Evolutionary conservation across 306 rosid species (phyloP).

Genomic region (Castanopsis chinensis): DNA sequence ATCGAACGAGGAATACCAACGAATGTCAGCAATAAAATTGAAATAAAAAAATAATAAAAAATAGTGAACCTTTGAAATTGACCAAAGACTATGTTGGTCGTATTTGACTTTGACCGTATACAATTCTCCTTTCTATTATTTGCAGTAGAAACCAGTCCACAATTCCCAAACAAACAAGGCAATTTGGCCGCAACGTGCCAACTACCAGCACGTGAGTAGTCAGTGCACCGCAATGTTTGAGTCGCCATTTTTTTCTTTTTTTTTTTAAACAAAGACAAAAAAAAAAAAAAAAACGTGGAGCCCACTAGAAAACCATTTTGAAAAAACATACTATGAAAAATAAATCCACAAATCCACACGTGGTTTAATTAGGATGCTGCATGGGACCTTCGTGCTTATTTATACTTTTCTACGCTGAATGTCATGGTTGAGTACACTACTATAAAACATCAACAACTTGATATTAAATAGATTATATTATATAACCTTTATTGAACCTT

Average conservation of each 20-base stretch:
- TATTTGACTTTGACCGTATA: conserved; percentile 44
- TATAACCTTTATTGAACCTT: too few relatives aligned
- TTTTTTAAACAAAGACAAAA: not conserved
- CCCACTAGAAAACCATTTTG: conserved; percentile 4
- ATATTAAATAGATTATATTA: not conserved
- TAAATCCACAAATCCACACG: conserved; percentile 36
- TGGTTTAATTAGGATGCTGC: conserved; percentile 30
- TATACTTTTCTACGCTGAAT: not conserved
- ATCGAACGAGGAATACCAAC: not conserved
- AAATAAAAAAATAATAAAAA: too few relatives aligned
- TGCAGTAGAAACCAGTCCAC: not conserved
- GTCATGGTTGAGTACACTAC: conserved; percentile 17
- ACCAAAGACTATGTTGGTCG: conserved; percentile 33
- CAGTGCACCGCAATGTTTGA: conserved; percentile 27
- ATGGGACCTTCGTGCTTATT: not conserved
- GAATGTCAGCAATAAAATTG: not conserved
- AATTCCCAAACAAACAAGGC: not conserved
- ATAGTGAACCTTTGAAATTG: conserved; percentile 30
- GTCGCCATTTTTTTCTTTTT: too few relatives aligned
- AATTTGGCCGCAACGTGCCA: conserved; percentile 22
- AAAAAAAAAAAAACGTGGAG: not conserved
- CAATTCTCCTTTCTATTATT: conserved; percentile 2
- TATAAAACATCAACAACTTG: not conserved
- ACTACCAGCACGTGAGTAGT: conserved; percentile 39
- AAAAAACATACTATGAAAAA: not conserved